Evolutionary conservation across 306 rosid genomes (phyloP).

Genomic region (Echinosophora koreensis): DNA sequence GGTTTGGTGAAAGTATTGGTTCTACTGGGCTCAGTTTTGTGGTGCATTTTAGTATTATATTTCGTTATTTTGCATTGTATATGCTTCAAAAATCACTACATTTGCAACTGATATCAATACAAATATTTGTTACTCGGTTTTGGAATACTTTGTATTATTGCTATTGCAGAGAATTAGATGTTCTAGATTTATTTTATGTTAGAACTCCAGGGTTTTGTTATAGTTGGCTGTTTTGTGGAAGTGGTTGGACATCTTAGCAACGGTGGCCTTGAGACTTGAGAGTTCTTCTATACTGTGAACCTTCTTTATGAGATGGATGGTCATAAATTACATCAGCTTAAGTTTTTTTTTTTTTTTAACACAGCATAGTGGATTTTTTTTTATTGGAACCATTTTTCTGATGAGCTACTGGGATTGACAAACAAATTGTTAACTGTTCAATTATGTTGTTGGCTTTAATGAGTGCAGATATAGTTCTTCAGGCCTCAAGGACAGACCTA

Average conservation of each 20-base stretch:
- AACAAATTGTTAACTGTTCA: conserved; percentile 11
- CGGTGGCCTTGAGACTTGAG: conserved; percentile 7
- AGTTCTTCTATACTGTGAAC: conserved; percentile 5
- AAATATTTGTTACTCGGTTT: not conserved
- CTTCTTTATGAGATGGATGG: not conserved
- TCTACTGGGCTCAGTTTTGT: conserved; percentile 10
- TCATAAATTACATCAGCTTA: not conserved
- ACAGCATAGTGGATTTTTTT: not conserved
- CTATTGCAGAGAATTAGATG: conserved; percentile 19
- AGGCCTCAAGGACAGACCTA: too few relatives aligned
- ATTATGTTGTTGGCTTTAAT: not conserved
- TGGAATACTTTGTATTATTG: not conserved
- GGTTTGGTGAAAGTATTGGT: conserved; percentile 21
- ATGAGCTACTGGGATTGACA: not conserved
- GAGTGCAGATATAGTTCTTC: not conserved
- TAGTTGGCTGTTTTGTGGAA: conserved; percentile 27
- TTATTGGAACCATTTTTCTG: not conserved
- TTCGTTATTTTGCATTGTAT: not conserved
- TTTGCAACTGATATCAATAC: not conserved
- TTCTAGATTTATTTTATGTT: not conserved
- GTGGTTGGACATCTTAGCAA: not conserved
- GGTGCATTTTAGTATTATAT: not conserved
- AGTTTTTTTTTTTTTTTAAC: too few relatives aligned
- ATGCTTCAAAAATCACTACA: not conserved
- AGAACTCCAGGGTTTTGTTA: conserved; percentile 22